These are phyloP conservation scores for Dryas octopetala DNA, from an alignment of 306 rosid genomes.

Conservation along the genomic window DNA sequence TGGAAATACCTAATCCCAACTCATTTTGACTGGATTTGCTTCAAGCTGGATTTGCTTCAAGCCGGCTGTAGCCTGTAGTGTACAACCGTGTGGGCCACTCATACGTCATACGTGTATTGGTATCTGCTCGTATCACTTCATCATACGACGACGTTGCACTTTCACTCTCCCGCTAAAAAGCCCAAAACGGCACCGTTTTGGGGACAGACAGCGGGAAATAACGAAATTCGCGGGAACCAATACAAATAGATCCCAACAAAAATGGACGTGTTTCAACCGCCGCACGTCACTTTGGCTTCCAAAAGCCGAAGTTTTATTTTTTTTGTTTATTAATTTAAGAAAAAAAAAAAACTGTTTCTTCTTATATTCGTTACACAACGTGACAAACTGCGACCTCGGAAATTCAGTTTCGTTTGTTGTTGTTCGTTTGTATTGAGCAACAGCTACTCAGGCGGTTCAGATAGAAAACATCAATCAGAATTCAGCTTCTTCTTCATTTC, in stretches of 20 bases:
- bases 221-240: slow-evolving; percentile 36
- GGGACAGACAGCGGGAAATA: neutral
- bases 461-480: neutral
- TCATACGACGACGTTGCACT: no score
- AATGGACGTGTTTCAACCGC: slow-evolving; percentile 34
- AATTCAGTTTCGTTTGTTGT: slow-evolving; percentile 21
- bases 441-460: neutral
- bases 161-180: no score
- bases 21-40: no score
- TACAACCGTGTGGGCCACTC: no score
- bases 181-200: no score
- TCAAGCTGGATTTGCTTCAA: no score
- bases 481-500: no score
- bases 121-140: no score
- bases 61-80: no score
- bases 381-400: slow-evolving; percentile 32
- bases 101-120: no score
- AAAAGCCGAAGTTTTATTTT: neutral
- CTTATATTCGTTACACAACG: slow-evolving; percentile 12
- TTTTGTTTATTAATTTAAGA: slow-evolving; percentile 14
- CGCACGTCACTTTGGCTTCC: neutral
- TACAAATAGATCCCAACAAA: slow-evolving; percentile 19
- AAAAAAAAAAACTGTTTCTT: slow-evolving; percentile 30
- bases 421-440: neutral
- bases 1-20: no score